A percentile compares a stretch with the other conserved stretches of the same genome.
Evolutionary conservation across 2,329 filamentous ascomycete genomes (phyloP).

Genomic region (Stagonosporopsis tanaceti): DNA sequence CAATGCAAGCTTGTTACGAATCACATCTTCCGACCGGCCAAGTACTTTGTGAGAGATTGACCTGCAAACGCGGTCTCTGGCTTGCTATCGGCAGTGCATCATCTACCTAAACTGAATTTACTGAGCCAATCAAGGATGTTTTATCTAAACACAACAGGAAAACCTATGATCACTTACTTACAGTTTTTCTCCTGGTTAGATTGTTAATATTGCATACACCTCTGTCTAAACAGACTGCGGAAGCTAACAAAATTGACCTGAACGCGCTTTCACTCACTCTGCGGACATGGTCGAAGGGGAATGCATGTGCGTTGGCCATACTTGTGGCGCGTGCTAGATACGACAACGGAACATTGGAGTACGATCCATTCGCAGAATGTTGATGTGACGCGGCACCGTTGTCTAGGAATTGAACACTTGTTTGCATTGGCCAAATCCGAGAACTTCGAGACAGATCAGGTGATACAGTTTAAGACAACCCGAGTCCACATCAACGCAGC

Average conservation of each 20-base stretch:
- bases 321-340: background rate
- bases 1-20: constrained; percentile 29
- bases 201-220: background rate
- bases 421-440: background rate
- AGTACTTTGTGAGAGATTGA: background rate
- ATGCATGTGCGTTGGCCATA: background rate
- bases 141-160: background rate
- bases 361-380: background rate
- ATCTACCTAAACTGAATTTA: too few species aligned
- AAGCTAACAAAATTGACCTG: background rate
- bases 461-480: background rate
- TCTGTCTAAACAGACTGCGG: background rate
- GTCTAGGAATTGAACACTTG: too few species aligned
- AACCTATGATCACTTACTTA: background rate
- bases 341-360: background rate
- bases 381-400: too few species aligned
- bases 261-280: background rate
- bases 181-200: too few species aligned
- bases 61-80: background rate
- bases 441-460: background rate
- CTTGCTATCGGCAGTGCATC: background rate
- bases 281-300: background rate
- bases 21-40: background rate
- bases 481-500: background rate
- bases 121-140: background rate